Percentiles rank a stretch among this genome's conserved stretches.
Evolutionary conservation across 352 stramenopile species (phyloP).

Genomic region (Phytophthora pluvialis): DNA sequence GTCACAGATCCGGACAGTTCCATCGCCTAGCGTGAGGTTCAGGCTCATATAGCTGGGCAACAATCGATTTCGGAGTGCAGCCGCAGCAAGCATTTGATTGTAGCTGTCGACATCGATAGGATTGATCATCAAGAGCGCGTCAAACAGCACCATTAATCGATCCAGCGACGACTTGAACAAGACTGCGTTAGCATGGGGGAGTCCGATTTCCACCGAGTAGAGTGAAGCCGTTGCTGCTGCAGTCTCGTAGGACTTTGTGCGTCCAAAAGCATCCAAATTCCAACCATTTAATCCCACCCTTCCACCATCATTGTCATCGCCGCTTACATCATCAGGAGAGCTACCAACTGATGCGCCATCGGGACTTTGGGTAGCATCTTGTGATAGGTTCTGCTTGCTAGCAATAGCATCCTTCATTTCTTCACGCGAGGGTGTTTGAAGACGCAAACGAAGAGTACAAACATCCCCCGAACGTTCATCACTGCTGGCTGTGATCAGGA

Average conservation of each 20-base stretch:
- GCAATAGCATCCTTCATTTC: conserved; percentile 54
- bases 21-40: conserved; percentile 66
- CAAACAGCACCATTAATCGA: conserved; percentile 85
- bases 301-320: conserved; percentile 83
- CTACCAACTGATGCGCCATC: conserved; percentile 40
- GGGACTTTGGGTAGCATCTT: conserved; percentile 68
- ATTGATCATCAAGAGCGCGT: conserved; percentile 88
- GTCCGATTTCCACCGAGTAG: conserved; percentile 63
- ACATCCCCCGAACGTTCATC: conserved; percentile 44
- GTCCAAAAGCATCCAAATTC: conserved; percentile 68
- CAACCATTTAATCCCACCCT: conserved; percentile 83
- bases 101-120: conserved; percentile 85
- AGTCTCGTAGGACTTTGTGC: conserved; percentile 68
- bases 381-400: conserved; percentile 74
- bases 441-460: conserved; percentile 54
- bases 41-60: conserved; percentile 83
- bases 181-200: conserved; percentile 60
- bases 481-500: conserved; percentile 49
- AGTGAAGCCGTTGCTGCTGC: conserved; percentile 58
- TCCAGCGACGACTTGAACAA: conserved; percentile 76
- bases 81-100: conserved; percentile 71
- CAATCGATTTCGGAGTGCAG: conserved; percentile 56
- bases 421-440: conserved; percentile 54
- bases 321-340: conserved; percentile 51
- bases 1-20: conserved; percentile 66